A percentile compares a stretch with the other conserved stretches of the same genome.
Conservation (phyloP, 306 rosid genomes). For the Abrus precatorius region DNA sequence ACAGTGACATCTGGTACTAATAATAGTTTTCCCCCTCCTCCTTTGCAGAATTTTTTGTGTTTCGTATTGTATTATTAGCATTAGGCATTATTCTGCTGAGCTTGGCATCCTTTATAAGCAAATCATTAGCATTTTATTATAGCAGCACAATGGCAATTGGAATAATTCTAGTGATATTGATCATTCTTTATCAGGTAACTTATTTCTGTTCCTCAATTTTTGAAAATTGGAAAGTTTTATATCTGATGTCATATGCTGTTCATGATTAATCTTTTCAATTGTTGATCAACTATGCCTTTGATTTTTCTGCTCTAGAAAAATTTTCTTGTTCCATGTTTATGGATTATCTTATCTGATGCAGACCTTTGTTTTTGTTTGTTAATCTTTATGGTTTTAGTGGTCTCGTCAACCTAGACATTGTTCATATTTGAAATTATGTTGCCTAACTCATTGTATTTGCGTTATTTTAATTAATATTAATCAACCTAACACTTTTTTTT, state of each 20-base stretch:
- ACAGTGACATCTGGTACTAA: constrained; percentile 27
- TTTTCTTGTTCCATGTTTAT: constrained; percentile 4
- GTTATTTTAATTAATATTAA: background rate
- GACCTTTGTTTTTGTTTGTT: constrained; percentile 10
- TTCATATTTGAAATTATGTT: constrained; percentile 22
- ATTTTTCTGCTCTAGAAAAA: background rate
- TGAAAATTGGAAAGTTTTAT: background rate
- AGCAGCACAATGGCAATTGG: constrained; percentile 87
- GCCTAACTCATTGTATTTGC: constrained; percentile 19
- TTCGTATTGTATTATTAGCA: constrained; percentile 67
- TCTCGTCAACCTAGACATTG: constrained; percentile 34
- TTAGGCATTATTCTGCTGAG: constrained; percentile 76
- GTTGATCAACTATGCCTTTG: constrained; percentile 18
- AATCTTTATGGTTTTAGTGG: constrained; percentile 26
- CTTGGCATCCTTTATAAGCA: constrained; percentile 74
- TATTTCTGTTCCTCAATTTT: constrained; percentile 35
- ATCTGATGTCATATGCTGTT: constrained; percentile 20
- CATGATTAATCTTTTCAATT: constrained; percentile 17
- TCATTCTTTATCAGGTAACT: constrained; percentile 92
- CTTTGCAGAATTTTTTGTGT: constrained; percentile 73
- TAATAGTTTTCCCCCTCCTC: constrained; percentile 12
- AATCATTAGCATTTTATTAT: constrained; percentile 81
- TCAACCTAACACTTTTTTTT: no score
- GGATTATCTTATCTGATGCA: constrained; percentile 29
- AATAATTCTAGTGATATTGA: constrained; percentile 77